These are phyloP conservation scores for Xerocomellus amylosporus DNA, from an alignment of 768 basidiomycete species.

Conservation along the genomic window DNA sequence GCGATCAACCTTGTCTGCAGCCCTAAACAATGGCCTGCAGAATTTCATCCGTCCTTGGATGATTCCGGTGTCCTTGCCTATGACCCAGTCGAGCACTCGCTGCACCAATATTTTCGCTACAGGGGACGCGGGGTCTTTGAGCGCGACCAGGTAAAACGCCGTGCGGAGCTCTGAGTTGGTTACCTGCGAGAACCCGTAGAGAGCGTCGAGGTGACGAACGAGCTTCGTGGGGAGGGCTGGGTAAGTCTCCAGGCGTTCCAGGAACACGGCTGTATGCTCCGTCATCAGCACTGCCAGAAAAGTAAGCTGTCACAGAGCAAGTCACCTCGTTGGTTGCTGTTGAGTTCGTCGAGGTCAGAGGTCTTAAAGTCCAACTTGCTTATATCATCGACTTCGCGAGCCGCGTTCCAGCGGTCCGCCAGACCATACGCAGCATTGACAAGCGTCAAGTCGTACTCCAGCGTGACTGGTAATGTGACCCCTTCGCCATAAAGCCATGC, in stretches of 20 bases:
- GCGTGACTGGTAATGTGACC: constrained; percentile 43
- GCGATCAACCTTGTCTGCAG: constrained; percentile 36
- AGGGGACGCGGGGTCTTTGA: constrained; percentile 36
- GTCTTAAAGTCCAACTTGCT: constrained; percentile 39
- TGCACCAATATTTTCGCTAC: constrained; percentile 33
- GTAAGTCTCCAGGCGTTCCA: constrained; percentile 48
- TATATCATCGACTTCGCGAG: constrained; percentile 37
- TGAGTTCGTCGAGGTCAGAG: constrained; percentile 46
- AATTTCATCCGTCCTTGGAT: constrained; percentile 57
- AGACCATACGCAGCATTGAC: constrained; percentile 50
- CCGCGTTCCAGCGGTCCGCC: constrained; percentile 51
- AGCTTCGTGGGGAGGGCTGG: constrained; percentile 42
- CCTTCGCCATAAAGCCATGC: constrained; percentile 61
- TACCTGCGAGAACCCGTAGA: constrained; percentile 43
- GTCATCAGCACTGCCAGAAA: background rate
- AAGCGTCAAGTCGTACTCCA: constrained; percentile 54
- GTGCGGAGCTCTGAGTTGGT: constrained; percentile 52
- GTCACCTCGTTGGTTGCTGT: constrained; percentile 49
- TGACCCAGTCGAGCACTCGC: constrained; percentile 46
- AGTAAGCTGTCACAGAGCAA: background rate
- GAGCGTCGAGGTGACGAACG: constrained; percentile 40
- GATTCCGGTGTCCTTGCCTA: constrained; percentile 39
- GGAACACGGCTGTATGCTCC: constrained; percentile 46
- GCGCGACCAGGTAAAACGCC: constrained; percentile 50
- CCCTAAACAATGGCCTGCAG: constrained; percentile 48